Conservation (phyloP, 2,329 filamentous ascomycete genomes). For the Ophidiomyces ophidiicola region DNA sequence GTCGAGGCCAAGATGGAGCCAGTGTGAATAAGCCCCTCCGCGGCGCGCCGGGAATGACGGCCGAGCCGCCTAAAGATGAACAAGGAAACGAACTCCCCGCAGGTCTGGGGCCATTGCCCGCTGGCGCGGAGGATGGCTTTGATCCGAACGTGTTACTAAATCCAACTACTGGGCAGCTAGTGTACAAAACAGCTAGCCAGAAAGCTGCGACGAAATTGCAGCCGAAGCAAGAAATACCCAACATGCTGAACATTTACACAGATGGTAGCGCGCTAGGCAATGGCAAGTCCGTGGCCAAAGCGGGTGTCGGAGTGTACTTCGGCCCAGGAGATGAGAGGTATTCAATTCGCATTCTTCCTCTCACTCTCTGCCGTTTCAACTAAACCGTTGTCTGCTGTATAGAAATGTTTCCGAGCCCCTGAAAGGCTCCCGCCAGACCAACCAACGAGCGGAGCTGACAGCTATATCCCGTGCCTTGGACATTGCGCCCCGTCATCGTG, state of each 20-base stretch:
- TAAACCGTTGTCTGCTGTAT: slow-evolving; percentile 19
- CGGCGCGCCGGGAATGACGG: slow-evolving; percentile 29
- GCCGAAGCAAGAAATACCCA: slow-evolving; percentile 32
- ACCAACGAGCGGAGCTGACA: slow-evolving; percentile 89
- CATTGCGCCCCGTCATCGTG: slow-evolving; percentile 53
- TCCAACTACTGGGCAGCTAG: slow-evolving; percentile 40
- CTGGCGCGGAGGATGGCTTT: slow-evolving; percentile 49
- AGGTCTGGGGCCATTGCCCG: slow-evolving; percentile 44
- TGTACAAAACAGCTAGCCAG: slow-evolving; percentile 44
- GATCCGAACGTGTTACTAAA: slow-evolving; percentile 47
- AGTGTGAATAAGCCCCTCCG: slow-evolving; percentile 9
- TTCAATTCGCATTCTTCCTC: slow-evolving; percentile 11
- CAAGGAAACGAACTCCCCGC: slow-evolving; percentile 37
- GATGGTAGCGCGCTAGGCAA: slow-evolving; percentile 52
- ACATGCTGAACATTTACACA: slow-evolving; percentile 49
- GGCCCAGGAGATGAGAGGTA: slow-evolving; percentile 47
- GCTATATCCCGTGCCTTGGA: slow-evolving; percentile 77
- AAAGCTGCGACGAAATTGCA: slow-evolving; percentile 37
- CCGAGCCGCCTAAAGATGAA: slow-evolving; percentile 33
- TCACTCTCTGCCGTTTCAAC: slow-evolving; percentile 4
- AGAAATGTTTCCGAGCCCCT: slow-evolving; percentile 68
- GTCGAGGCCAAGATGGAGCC: slow-evolving; percentile 5
- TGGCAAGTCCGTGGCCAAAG: slow-evolving; percentile 43
- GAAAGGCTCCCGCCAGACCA: slow-evolving; percentile 65
- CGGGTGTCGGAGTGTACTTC: slow-evolving; percentile 54